phyloP scores from a whole-genome alignment of 169 alveolate species.

The Plasmodium relictum region DNA sequence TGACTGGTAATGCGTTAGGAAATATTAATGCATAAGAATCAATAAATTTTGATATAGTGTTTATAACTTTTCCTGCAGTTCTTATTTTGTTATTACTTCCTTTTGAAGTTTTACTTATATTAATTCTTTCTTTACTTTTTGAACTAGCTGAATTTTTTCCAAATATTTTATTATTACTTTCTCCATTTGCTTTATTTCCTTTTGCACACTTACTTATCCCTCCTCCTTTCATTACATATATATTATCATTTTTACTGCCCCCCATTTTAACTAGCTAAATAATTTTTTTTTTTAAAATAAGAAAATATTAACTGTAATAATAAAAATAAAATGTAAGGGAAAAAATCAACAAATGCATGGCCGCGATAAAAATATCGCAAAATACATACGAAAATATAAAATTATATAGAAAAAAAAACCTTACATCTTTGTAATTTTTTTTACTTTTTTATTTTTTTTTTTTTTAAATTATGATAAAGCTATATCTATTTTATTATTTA shows the following conservation, averaged over 20 bases:
- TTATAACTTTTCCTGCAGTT: constrained; percentile 26
- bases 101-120: constrained; percentile 1
- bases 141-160: background rate
- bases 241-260: constrained; percentile 19
- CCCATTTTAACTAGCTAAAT: constrained; percentile 24
- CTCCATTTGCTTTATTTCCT: constrained; percentile 5
- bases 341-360: background rate
- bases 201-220: constrained; percentile 44
- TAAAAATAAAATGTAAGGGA: background rate
- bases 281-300: background rate
- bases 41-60: constrained; percentile 25
- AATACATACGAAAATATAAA: too few relatives aligned
- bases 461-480: too few relatives aligned
- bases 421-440: too few relatives aligned
- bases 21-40: constrained; percentile 74
- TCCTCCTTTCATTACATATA: constrained; percentile 32
- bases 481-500: too few relatives aligned
- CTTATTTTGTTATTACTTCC: constrained; percentile 39
- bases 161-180: background rate
- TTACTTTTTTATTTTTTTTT: too few relatives aligned
- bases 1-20: constrained; percentile 86
- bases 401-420: too few relatives aligned
- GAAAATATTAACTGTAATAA: background rate
- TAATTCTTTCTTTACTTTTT: background rate
- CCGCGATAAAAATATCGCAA: background rate